A percentile compares a stretch with the other conserved stretches of the same genome.
Evolutionary conservation across 345 rosid genomes (phyloP).

Genomic region (Salix dunnii): DNA sequence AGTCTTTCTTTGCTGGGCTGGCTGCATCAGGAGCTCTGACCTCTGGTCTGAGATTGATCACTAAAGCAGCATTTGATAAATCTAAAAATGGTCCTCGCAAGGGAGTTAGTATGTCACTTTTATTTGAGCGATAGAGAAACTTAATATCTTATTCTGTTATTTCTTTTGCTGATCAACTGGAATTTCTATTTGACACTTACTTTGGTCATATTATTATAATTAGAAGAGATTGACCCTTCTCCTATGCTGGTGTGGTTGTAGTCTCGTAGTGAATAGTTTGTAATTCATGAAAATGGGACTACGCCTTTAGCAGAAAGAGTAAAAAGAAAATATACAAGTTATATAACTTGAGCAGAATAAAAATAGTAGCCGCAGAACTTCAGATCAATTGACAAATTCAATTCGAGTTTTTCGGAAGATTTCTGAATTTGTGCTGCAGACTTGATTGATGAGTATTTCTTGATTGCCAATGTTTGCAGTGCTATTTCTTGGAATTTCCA

Average conservation of each 20-base stretch:
- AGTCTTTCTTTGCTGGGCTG: slow-evolving; percentile 86
- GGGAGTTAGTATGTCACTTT: slow-evolving; percentile 61
- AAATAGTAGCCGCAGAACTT: too few species aligned
- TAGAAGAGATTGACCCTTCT: background rate
- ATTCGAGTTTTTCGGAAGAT: background rate
- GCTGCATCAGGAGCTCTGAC: slow-evolving; percentile 87
- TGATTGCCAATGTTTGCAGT: slow-evolving; percentile 36
- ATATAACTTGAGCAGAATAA: too few species aligned
- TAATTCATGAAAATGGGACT: background rate
- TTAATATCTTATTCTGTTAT: background rate
- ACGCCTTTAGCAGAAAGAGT: background rate
- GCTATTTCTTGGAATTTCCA: slow-evolving; percentile 69
- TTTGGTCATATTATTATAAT: background rate
- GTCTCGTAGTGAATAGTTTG: background rate
- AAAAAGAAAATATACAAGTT: too few species aligned
- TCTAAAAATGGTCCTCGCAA: slow-evolving; percentile 63
- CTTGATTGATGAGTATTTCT: background rate
- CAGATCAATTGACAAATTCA: background rate
- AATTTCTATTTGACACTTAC: background rate
- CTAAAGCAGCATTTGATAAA: slow-evolving; percentile 73
- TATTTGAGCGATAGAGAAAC: background rate
- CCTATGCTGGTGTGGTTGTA: background rate
- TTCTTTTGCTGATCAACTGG: background rate
- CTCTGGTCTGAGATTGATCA: slow-evolving; percentile 67
- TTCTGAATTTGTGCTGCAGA: background rate